These are phyloP conservation scores for Tetratostichococcus sp. DNA, from an alignment of 139 green algal species.

Conservation along the genomic window DNA sequence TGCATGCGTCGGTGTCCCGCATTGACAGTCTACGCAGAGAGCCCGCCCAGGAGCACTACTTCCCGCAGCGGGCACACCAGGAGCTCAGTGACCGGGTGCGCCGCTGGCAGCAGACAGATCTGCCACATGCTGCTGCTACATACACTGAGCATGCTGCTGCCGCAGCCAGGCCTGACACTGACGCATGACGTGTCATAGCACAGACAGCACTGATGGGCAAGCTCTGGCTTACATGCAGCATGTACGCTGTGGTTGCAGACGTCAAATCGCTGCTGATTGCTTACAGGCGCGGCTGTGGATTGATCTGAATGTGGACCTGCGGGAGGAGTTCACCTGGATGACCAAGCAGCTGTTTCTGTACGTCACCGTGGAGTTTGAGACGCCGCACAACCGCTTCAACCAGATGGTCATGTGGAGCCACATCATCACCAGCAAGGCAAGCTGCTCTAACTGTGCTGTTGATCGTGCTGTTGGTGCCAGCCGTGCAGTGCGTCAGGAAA, in stretches of 20 bases:
- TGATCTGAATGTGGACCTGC: conserved; percentile 63
- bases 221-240: too few species aligned
- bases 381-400: conserved; percentile 45
- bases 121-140: not conserved
- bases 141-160: too few species aligned
- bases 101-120: not conserved
- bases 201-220: too few species aligned
- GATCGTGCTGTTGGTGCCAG: too few species aligned
- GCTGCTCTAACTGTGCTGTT: not conserved
- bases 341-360: conserved; percentile 84
- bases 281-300: conserved; percentile 58
- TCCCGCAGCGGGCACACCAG: not conserved
- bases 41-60: not conserved
- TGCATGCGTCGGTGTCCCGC: not conserved
- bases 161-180: too few species aligned
- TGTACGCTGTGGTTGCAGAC: too few species aligned
- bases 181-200: too few species aligned
- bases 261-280: not conserved
- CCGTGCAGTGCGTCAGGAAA: too few species aligned
- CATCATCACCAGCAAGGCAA: conserved; percentile 58
- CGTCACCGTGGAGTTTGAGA: conserved; percentile 51
- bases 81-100: not conserved
- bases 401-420: conserved; percentile 77
- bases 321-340: conserved; percentile 78
- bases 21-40: not conserved